A percentile compares a stretch with the other conserved stretches of the same genome.
phyloP scores from a whole-genome alignment of 805 yeast genomes.

The Pichia pseudocactophila region DNA sequence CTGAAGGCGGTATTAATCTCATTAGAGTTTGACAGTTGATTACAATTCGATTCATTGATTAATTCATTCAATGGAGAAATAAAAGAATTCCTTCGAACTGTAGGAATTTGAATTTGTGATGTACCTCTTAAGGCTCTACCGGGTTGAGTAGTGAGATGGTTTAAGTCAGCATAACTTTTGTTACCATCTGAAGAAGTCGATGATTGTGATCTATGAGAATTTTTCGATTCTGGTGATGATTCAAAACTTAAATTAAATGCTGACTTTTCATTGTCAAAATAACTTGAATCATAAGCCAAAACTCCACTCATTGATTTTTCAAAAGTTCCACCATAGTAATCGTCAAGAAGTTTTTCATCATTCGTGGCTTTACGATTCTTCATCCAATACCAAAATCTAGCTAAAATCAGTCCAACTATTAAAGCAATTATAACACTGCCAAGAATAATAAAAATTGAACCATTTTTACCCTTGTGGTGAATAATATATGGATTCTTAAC shows the following conservation, averaged over 20 bases:
- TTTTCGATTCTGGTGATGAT: conserved; percentile 8
- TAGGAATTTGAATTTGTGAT: conserved; percentile 7
- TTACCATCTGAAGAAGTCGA: background rate
- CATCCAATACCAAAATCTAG: conserved; percentile 20
- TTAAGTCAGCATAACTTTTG: background rate
- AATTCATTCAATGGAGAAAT: conserved; percentile 23
- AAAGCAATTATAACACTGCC: conserved; percentile 28
- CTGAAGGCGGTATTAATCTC: too few relatives aligned
- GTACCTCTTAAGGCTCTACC: conserved; percentile 18
- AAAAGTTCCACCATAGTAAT: conserved; percentile 15
- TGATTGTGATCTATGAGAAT: conserved; percentile 7
- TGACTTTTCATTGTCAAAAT: conserved; percentile 6
- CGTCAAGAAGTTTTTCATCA: conserved; percentile 9
- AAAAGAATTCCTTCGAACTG: conserved; percentile 16
- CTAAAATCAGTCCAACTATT: conserved; percentile 17
- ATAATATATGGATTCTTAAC: conserved; percentile 27
- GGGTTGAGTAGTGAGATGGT: conserved; percentile 13
- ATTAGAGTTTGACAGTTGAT: background rate
- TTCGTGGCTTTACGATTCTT: conserved; percentile 20
- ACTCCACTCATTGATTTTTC: conserved; percentile 3
- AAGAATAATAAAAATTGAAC: conserved; percentile 35
- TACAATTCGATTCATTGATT: conserved; percentile 6
- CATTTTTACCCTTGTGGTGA: conserved; percentile 22
- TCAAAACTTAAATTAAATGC: background rate
- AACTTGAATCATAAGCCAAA: conserved; percentile 12